These are phyloP conservation scores for Rhizopogon vesiculosus DNA, from an alignment of 768 basidiomycete genomes.

Conservation along the genomic window DNA sequence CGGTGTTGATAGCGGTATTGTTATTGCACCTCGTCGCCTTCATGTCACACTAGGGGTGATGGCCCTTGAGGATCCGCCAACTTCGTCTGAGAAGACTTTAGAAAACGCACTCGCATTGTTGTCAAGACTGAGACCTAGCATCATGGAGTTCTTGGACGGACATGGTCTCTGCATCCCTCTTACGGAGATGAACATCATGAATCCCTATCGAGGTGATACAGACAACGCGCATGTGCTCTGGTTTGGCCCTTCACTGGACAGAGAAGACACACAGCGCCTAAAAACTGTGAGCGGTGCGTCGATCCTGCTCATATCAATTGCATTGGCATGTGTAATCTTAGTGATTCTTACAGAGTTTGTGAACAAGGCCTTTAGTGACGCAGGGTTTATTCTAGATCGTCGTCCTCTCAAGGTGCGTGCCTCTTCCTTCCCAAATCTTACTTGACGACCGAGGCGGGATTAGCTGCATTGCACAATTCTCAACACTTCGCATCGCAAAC, in stretches of 20 bases:
- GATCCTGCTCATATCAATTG: no score
- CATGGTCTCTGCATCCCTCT: conserved; percentile 36
- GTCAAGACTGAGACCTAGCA: conserved; percentile 27
- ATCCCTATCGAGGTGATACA: conserved; percentile 29
- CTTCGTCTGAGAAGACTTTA: conserved; percentile 26
- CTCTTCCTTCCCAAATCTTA: not conserved
- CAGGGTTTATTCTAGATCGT: conserved; percentile 40
- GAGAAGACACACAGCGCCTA: conserved; percentile 26
- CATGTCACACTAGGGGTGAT: conserved; percentile 78
- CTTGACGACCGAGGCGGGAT: not conserved
- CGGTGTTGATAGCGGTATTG: conserved; percentile 58
- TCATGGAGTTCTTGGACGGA: conserved; percentile 36
- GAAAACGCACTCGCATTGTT: conserved; percentile 40
- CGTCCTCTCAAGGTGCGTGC: conserved; percentile 46
- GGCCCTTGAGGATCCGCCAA: conserved; percentile 37
- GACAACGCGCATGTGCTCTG: conserved; percentile 53
- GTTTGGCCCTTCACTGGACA: conserved; percentile 40
- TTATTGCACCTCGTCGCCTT: conserved; percentile 52
- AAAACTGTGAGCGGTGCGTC: conserved; percentile 32
- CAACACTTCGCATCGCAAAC: conserved; percentile 43
- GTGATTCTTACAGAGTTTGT: conserved; percentile 34
- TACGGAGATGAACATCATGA: conserved; percentile 46
- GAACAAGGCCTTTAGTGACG: conserved; percentile 32
- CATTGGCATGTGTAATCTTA: not conserved
- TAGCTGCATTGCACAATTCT: conserved; percentile 49